These are phyloP conservation scores for Oidiodendron maius DNA, from an alignment of 495 filamentous ascomycete genomes.

Conservation along the genomic window DNA sequence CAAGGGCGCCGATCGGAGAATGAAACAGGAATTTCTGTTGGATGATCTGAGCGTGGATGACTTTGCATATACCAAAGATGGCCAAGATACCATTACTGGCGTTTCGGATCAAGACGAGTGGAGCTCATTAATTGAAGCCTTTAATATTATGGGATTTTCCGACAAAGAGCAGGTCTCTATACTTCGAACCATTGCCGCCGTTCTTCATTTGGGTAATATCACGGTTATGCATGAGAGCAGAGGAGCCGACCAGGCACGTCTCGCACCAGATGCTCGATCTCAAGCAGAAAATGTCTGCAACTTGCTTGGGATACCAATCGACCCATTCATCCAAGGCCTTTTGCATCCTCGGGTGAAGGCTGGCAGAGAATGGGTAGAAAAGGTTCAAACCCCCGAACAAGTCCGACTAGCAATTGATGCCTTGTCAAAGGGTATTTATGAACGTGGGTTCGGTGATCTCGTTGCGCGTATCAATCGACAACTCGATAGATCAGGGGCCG, in stretches of 20 bases:
- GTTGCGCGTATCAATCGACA: constrained; percentile 88
- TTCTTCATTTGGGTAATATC: constrained; percentile 92
- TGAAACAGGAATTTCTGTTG: constrained; percentile 72
- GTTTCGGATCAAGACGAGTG: constrained; percentile 92
- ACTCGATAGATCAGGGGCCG: constrained; percentile 72
- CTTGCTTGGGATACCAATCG: constrained; percentile 75
- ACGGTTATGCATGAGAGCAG: constrained; percentile 82
- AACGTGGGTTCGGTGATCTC: constrained; percentile 89
- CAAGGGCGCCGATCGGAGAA: constrained; percentile 65
- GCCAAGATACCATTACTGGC: constrained; percentile 84
- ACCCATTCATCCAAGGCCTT: constrained; percentile 80
- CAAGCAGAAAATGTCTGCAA: constrained; percentile 73
- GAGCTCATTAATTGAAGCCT: constrained; percentile 83
- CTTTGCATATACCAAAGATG: constrained; percentile 85
- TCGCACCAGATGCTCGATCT: constrained; percentile 63
- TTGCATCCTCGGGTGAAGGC: constrained; percentile 92
- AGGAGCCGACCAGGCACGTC: constrained; percentile 81
- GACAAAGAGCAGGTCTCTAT: constrained; percentile 80
- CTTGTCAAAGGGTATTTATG: constrained; percentile 94
- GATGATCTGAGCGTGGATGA: constrained; percentile 69
- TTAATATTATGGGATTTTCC: constrained; percentile 89
- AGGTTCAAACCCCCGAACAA: constrained; percentile 95
- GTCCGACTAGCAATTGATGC: constrained; percentile 87
- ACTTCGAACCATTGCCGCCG: constrained; percentile 79
- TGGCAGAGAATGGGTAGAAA: constrained; percentile 96